Percentiles rank a stretch among this genome's conserved stretches.
Evolutionary conservation across 345 rosid genomes (phyloP).

Genomic region (Excoecaria agallocha): DNA sequence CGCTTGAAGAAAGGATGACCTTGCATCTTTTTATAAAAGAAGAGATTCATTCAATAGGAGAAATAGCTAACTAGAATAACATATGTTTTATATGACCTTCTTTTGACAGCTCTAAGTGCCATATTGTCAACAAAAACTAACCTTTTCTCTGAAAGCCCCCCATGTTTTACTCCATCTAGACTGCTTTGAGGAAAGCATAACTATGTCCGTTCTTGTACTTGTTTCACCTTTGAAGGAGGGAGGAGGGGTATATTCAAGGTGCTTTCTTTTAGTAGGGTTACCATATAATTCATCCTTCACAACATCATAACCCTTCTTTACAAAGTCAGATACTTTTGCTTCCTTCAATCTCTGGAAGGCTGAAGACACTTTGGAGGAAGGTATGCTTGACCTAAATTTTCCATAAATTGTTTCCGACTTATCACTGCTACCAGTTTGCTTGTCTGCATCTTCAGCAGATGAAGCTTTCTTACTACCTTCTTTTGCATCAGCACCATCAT

Average conservation of each 20-base stretch:
- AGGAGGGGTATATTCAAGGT: conserved; percentile 71
- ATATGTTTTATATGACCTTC: too few relatives aligned
- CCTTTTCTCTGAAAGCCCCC: conserved; percentile 69
- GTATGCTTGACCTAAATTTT: conserved; percentile 57
- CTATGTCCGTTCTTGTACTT: conserved; percentile 80
- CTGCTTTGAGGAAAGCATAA: conserved; percentile 54
- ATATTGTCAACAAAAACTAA: conserved; percentile 19
- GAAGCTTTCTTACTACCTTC: conserved; percentile 42
- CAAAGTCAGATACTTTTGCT: conserved; percentile 64
- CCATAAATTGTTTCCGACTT: conserved; percentile 58
- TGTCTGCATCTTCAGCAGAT: conserved; percentile 44
- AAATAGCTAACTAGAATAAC: conserved; percentile 1
- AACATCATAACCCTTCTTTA: conserved; percentile 83
- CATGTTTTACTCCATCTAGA: conserved; percentile 75
- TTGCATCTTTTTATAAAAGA: conserved; percentile 52
- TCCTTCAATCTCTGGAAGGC: conserved; percentile 68
- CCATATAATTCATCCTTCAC: conserved; percentile 83
- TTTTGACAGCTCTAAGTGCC: neutral
- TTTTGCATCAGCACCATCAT: conserved; percentile 34
- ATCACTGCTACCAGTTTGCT: conserved; percentile 45
- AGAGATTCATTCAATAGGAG: neutral
- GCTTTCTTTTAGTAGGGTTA: conserved; percentile 63
- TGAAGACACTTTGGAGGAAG: conserved; percentile 60
- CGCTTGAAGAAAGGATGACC: conserved; percentile 69
- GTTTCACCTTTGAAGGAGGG: conserved; percentile 61